Evolutionary conservation across 495 filamentous ascomycete species (phyloP), one percentile per base, ranked within the genome.

Genomic region (Daldinia caldariorum): DNA sequence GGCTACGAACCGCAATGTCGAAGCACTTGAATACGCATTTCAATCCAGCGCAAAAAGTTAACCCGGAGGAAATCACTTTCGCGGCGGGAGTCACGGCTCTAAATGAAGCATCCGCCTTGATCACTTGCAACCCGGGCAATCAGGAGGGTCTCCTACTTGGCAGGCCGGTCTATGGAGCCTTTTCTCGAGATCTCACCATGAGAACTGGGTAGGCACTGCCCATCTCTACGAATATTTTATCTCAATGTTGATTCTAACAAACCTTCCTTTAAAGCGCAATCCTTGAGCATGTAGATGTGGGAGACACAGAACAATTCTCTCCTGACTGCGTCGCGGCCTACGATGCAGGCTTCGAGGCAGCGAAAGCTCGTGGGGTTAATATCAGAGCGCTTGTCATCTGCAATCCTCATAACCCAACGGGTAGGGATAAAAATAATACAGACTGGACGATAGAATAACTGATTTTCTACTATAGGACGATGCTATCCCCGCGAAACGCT

Each of bases 341-440:
- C 37, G 72, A 79, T 35, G 58, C 63, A 12, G 71, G 66, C 0
- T 66, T 73, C 13, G 58, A 73, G 16, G 68, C 70, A 3, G 70
- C 77, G 13, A 67, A 65, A 26, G 58, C 66, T 3, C 60, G 67
- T 12, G 76, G 77, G 2, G 47, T 67, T 4, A 79, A 68, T 13
- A 83, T 88, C 34, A 79, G 72, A 39, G 88, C 81, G 4, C 56
- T 90, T 29, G 77, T 89, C 45, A 76, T 90, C 8, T 86, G 84
- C 67, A 85, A 89, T 67, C 89, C 89, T 1, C 86, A 89, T 37
- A 90, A 90, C 71, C 88, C 88, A 0, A 78, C 88, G 0, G 85
- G 88, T 43, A 76, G 79, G 34, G 34, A 6, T 10, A 35, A 56
- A 12, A 32, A 35, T 10, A n/a, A 31, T 2, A 7, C 1, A 13